These are phyloP conservation scores for Xylariaceae sp. DNA, from an alignment of 2,329 filamentous ascomycete species.

Conservation along the genomic window DNA sequence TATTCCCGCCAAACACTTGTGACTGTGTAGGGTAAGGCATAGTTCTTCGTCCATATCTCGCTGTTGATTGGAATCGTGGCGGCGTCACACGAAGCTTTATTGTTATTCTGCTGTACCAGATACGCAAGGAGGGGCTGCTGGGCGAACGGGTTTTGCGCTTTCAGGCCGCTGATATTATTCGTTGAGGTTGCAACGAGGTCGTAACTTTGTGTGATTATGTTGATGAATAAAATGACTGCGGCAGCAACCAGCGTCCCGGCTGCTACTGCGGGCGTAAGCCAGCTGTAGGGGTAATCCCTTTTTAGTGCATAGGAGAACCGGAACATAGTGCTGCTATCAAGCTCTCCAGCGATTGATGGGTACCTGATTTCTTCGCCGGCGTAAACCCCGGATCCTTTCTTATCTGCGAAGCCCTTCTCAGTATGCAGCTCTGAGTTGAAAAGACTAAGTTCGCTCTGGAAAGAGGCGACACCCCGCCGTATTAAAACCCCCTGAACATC, in stretches of 20 bases:
- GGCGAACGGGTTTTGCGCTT: background rate
- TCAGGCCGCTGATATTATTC: background rate
- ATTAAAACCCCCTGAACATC: too few relatives aligned
- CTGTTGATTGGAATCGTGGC: slow-evolving; percentile 9
- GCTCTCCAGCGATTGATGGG: too few relatives aligned
- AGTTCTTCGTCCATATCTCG: slow-evolving; percentile 12
- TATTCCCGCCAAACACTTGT: slow-evolving; percentile 5
- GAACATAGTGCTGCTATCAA: too few relatives aligned
- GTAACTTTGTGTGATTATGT: slow-evolving; percentile 4
- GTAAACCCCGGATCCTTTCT: too few relatives aligned
- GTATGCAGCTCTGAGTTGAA: too few relatives aligned
- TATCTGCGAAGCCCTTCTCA: too few relatives aligned
- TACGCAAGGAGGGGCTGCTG: background rate
- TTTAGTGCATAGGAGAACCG: slow-evolving; percentile 11
- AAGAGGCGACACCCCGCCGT: too few relatives aligned
- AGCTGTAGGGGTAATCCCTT: slow-evolving; percentile 16
- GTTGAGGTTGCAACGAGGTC: slow-evolving; percentile 6
- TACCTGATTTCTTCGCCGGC: too few relatives aligned
- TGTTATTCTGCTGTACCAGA: background rate
- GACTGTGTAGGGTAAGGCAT: slow-evolving; percentile 12
- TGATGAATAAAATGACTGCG: slow-evolving; percentile 13
- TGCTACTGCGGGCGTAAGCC: slow-evolving; percentile 18
- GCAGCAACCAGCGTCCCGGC: slow-evolving; percentile 14
- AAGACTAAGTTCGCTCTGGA: too few relatives aligned
- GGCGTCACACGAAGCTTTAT: slow-evolving; percentile 2